Conservation (phyloP, 495 filamentous ascomycete species). For the Penicillium macrosclerotiorum region DNA sequence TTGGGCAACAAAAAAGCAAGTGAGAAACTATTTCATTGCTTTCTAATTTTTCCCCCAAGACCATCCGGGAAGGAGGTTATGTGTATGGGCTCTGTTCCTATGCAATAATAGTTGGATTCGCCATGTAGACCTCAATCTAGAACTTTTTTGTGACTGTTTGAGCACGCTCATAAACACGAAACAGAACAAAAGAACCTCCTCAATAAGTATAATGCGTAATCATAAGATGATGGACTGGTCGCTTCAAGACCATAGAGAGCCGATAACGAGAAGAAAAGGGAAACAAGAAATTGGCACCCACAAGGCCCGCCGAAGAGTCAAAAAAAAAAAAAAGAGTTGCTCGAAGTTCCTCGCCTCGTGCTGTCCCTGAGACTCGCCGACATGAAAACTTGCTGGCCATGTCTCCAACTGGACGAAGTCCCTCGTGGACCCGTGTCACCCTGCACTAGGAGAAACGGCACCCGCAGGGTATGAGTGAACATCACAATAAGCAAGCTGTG, state of each 20-base stretch:
- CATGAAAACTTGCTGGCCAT: slow-evolving; percentile 8
- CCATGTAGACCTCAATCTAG: slow-evolving; percentile 18
- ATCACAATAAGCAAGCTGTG: slow-evolving; percentile 22
- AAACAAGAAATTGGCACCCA: slow-evolving; percentile 23
- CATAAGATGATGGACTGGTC: slow-evolving; percentile 30
- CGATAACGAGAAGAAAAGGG: slow-evolving; percentile 20
- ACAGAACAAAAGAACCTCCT: slow-evolving; percentile 9
- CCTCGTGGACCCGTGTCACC: slow-evolving; percentile 10
- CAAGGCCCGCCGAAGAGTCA: slow-evolving; percentile 23
- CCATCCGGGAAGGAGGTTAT: neutral
- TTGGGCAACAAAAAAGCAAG: slow-evolving; percentile 11
- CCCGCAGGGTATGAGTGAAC: slow-evolving; percentile 9
- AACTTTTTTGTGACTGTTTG: slow-evolving; percentile 25
- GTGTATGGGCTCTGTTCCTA: too few species aligned
- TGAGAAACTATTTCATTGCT: slow-evolving; percentile 1
- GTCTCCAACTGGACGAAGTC: slow-evolving; percentile 15
- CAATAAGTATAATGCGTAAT: slow-evolving; percentile 16
- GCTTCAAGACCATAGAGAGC: slow-evolving; percentile 25
- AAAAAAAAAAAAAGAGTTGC: slow-evolving; percentile 9
- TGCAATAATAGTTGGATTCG: neutral
- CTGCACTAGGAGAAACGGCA: slow-evolving; percentile 3
- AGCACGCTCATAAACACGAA: neutral
- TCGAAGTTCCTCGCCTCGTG: slow-evolving; percentile 2
- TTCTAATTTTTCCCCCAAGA: neutral
- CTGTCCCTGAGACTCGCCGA: slow-evolving; percentile 9